Percentiles rank a stretch among this genome's conserved stretches.
phyloP scores from a whole-genome alignment of 1,139 yeast species.

The Scheffersomyces lignicola region DNA sequence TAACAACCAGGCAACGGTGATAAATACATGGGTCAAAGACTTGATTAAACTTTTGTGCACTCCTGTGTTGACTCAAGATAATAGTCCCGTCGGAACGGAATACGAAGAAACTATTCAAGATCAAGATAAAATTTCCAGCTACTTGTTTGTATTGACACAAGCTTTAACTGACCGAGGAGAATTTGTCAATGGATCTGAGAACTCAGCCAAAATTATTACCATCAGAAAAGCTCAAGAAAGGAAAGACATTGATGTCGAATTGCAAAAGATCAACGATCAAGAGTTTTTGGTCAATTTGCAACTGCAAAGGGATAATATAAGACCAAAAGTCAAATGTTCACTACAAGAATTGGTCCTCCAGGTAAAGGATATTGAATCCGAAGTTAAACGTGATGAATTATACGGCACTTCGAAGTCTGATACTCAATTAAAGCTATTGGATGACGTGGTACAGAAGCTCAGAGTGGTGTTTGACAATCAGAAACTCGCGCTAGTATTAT shows the following conservation, averaged over 20 bases:
- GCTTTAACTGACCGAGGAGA: slow-evolving; percentile 56
- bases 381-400: slow-evolving; percentile 18
- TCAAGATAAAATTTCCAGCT: slow-evolving; percentile 69
- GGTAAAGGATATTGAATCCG: slow-evolving; percentile 25
- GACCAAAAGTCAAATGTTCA: slow-evolving; percentile 30
- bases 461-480: slow-evolving; percentile 41
- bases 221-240: slow-evolving; percentile 26
- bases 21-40: slow-evolving; percentile 55
- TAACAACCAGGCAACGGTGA: slow-evolving; percentile 56
- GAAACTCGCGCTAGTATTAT: slow-evolving; percentile 33
- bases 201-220: slow-evolving; percentile 20
- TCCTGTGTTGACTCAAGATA: slow-evolving; percentile 45
- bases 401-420: slow-evolving; percentile 9
- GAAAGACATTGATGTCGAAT: slow-evolving; percentile 24
- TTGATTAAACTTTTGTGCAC: slow-evolving; percentile 46
- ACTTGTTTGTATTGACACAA: slow-evolving; percentile 60
- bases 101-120: slow-evolving; percentile 70
- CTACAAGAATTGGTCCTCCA: slow-evolving; percentile 32
- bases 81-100: slow-evolving; percentile 71
- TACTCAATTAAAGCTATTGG: slow-evolving; percentile 22
- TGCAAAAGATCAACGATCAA: slow-evolving; percentile 26
- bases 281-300: slow-evolving; percentile 33
- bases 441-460: slow-evolving; percentile 22
- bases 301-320: slow-evolving; percentile 22
- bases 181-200: slow-evolving; percentile 27